A percentile compares a stretch with the other conserved stretches of the same genome.
phyloP scores from a whole-genome alignment of 306 rosid genomes.

The Canavalia gladiata region DNA sequence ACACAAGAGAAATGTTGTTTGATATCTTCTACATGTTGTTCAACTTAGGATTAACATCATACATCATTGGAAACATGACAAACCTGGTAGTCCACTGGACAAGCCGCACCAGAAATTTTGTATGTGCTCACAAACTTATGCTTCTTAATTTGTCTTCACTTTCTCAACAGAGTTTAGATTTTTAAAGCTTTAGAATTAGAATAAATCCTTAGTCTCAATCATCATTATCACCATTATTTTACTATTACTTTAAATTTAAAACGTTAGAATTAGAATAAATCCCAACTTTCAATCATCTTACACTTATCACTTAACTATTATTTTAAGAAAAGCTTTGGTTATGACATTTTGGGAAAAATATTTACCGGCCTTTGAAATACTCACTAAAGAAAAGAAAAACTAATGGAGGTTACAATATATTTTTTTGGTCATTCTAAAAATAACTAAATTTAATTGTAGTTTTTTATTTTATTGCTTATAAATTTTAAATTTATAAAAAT shows the following conservation, averaged over 20 bases:
- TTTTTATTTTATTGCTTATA: too few relatives aligned
- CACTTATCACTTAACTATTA: neutral
- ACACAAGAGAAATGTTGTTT: constrained; percentile 81
- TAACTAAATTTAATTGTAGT: too few relatives aligned
- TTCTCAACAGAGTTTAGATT: neutral
- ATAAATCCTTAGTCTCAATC: constrained; percentile 6
- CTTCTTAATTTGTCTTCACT: neutral
- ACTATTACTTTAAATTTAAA: neutral
- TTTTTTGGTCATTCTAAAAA: too few relatives aligned
- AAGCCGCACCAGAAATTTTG: constrained; percentile 88
- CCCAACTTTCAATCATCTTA: constrained; percentile 30
- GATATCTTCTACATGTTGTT: constrained; percentile 85
- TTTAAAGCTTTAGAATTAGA: constrained; percentile 5
- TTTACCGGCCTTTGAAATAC: neutral
- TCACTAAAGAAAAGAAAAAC: neutral
- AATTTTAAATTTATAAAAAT: too few relatives aligned
- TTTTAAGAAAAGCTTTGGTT: neutral
- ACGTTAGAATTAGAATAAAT: constrained; percentile 30
- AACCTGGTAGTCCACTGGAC: constrained; percentile 92
- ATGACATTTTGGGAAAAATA: neutral
- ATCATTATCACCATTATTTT: neutral
- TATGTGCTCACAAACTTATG: constrained; percentile 53
- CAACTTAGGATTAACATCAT: constrained; percentile 85
- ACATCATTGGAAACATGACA: constrained; percentile 95
- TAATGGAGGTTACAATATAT: too few relatives aligned